Percentiles rank a stretch among this genome's conserved stretches.
Evolutionary conservation across 2,329 filamentous ascomycete species (phyloP).

Genomic region (Exophiala lecanii-corni): DNA sequence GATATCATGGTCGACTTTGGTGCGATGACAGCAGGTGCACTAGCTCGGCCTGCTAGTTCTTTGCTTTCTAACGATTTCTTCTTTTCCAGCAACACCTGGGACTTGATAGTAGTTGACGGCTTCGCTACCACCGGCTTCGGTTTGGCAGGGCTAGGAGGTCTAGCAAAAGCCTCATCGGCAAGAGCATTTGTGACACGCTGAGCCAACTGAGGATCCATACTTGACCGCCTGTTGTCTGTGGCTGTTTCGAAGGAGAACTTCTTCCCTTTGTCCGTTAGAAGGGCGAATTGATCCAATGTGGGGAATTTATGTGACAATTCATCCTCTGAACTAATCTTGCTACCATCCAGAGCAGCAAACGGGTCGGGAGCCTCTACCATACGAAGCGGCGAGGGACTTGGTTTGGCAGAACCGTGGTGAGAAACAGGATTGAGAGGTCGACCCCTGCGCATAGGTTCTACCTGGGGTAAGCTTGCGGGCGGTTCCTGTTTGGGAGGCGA

Average conservation of each 20-base stretch:
- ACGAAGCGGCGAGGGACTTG: slow-evolving; percentile 64
- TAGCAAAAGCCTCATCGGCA: slow-evolving; percentile 77
- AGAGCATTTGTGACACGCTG: slow-evolving; percentile 69
- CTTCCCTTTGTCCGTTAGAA: slow-evolving; percentile 76
- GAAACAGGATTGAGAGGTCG: slow-evolving; percentile 57
- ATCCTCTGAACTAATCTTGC: slow-evolving; percentile 54
- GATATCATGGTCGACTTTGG: slow-evolving; percentile 56
- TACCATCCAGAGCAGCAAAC: slow-evolving; percentile 82
- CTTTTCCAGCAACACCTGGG: slow-evolving; percentile 20
- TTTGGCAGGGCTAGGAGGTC: slow-evolving; percentile 34
- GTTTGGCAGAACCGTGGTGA: slow-evolving; percentile 48
- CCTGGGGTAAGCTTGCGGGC: slow-evolving; percentile 73
- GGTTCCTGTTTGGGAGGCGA: slow-evolving; percentile 57
- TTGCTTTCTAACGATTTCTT: slow-evolving; percentile 20
- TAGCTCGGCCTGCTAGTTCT: slow-evolving; percentile 10
- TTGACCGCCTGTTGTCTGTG: slow-evolving; percentile 44
- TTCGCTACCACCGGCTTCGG: slow-evolving; percentile 29
- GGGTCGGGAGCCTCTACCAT: slow-evolving; percentile 64
- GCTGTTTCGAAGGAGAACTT: slow-evolving; percentile 76
- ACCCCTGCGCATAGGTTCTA: slow-evolving; percentile 89
- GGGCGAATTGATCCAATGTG: slow-evolving; percentile 84
- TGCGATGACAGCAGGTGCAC: slow-evolving; percentile 34
- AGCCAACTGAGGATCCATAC: slow-evolving; percentile 51
- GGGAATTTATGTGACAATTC: slow-evolving; percentile 84
- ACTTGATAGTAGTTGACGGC: slow-evolving; percentile 26